These are phyloP conservation scores for Boletellus emodensis DNA, from an alignment of 768 basidiomycete species.

Conservation along the genomic window DNA sequence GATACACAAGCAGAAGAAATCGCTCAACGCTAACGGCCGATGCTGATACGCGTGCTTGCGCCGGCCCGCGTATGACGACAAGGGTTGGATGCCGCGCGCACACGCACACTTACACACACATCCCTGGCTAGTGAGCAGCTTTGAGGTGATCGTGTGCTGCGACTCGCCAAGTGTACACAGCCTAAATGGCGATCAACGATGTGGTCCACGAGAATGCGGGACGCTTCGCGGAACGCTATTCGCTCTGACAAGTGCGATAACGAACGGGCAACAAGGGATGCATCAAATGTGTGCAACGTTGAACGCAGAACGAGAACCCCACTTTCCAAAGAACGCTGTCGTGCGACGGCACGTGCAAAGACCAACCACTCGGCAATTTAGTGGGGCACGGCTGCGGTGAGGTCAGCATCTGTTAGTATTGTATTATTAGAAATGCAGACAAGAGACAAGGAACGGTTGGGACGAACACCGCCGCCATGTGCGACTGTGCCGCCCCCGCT, in stretches of 20 bases:
- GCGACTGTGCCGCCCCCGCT: slow-evolving; percentile 1
- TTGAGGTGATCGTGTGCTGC: slow-evolving; percentile 7
- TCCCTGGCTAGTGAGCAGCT: slow-evolving; percentile 13
- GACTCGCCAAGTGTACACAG: slow-evolving; percentile 13
- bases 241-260: neutral
- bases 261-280: neutral
- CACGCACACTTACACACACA: neutral
- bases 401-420: neutral
- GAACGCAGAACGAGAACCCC: neutral
- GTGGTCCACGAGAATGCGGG: neutral
- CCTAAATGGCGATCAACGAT: slow-evolving; percentile 10
- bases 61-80: slow-evolving; percentile 1
- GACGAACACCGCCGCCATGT: neutral
- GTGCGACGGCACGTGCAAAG: neutral
- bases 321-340: neutral
- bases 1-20: neutral
- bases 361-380: slow-evolving; percentile 1
- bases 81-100: neutral
- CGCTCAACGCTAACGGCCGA: neutral
- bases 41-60: neutral
- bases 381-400: slow-evolving; percentile 7
- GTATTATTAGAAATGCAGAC: neutral
- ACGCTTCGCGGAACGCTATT: neutral
- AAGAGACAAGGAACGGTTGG: neutral
- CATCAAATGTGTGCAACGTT: neutral